Base-by-base conservation (phyloP, 371 early-diverging fungal species). In the Coemansia sp. region DNA sequence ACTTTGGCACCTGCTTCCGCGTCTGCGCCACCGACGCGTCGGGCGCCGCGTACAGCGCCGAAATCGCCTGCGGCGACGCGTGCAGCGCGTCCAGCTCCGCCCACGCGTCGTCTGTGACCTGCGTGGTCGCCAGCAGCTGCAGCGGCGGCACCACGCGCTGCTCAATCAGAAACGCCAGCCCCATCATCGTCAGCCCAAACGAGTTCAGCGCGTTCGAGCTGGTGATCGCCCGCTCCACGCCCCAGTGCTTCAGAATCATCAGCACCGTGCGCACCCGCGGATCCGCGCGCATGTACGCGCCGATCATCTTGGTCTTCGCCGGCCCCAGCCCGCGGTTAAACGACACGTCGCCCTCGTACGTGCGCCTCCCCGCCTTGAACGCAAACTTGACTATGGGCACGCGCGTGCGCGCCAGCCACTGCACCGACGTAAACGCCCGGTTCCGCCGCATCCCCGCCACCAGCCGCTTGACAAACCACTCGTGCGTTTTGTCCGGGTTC, bases 221-320 rank as follows among this genome's bases (percentile, higher is more conserved):
- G 52, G 87, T 88, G 30, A 95, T 69, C 14, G 77, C 78, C 34
- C 95, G 78, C 59, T 81, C 85, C 57, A 84, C 82, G 14, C 91
- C 86, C 94, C 94, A 95, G 54, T 90, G 79, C 67, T 93, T 95
- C 54, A 95, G 79, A 10, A 87, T 79, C 82, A 90, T 83, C 34
- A 88, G 76, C 40, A 95, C 75, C 0, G 86, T 88, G 9, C 87
- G 77, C 4, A 93, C 93, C 5, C 95, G 87, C 3, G 87, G 83
- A 71, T 95, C 95, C 11, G 89, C 68, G 2, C 82, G 83, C 10
- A 91, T 86, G 78, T 92, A 95, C 0, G 86, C 83, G 65, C 81
- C 80, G 38, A 95, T 85, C 80, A 95, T 81, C 54, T 77, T 67
- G 3, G 93, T 91, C 64, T 95, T 95, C 53, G 86, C 82, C 31